Percentiles rank a stretch among this genome's conserved stretches.
Conservation (phyloP, 352 stramenopile species). For the Pelagophyceae sp. region DNA sequence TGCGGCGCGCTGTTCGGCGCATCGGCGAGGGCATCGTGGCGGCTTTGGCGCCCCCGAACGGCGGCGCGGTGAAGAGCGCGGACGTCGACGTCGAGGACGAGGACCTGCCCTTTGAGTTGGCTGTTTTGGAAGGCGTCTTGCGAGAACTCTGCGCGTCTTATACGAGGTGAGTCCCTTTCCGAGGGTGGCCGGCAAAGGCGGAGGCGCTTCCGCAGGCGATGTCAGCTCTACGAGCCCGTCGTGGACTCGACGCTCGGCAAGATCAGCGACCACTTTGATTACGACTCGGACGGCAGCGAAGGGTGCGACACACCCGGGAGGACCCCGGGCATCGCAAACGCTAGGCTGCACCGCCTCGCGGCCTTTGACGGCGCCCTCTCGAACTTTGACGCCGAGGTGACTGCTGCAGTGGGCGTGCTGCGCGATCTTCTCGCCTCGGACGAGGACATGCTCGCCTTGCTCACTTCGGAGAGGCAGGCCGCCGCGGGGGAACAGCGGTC, state of each 20-base stretch:
- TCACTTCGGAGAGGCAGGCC: background rate
- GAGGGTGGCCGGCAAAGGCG: too few relatives aligned
- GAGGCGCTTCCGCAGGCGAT: too few relatives aligned
- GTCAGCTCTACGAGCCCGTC: conserved; percentile 54
- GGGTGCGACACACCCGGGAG: too few relatives aligned
- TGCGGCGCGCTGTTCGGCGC: background rate
- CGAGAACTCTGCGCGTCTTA: conserved; percentile 50
- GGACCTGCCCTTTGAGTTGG: conserved; percentile 42
- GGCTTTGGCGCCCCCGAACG: too few relatives aligned
- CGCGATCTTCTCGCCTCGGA: conserved; percentile 38
- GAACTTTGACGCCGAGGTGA: background rate
- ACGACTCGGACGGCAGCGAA: background rate
- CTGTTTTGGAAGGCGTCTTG: conserved; percentile 56
- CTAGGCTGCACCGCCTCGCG: background rate
- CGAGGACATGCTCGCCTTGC: conserved; percentile 16
- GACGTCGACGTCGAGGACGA: background rate
- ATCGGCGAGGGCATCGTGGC: background rate
- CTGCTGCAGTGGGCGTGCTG: conserved; percentile 40
- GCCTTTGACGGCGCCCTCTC: conserved; percentile 9
- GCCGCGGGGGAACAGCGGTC: background rate
- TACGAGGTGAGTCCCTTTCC: too few relatives aligned
- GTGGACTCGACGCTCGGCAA: conserved; percentile 33
- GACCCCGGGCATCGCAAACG: too few relatives aligned
- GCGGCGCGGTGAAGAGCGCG: background rate
- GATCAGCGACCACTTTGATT: background rate